Conservation (phyloP, 306 rosid genomes). For the Neltuma alba region DNA sequence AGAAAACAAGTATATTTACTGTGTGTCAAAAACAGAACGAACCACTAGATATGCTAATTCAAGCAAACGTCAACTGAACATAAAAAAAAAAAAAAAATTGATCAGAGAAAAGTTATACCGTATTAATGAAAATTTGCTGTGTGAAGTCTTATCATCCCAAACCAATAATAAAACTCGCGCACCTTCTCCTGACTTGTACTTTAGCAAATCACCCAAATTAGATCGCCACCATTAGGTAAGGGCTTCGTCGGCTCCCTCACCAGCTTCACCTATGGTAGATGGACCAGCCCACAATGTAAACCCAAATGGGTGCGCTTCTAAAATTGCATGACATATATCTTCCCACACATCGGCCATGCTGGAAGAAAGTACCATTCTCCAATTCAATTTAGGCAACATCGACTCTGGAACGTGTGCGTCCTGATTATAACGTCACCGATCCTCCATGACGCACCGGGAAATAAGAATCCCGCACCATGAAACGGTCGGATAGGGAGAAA, state of each 20-base stretch:
- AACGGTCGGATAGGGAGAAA: conserved; percentile 49
- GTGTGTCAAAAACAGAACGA: neutral
- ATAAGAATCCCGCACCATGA: conserved; percentile 60
- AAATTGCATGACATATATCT: conserved; percentile 86
- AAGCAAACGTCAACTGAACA: neutral
- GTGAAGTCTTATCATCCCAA: conserved; percentile 99
- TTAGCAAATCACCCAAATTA: conserved; percentile 90
- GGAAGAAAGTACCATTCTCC: conserved; percentile 53
- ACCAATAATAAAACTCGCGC: conserved; percentile 84
- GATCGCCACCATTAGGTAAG: conserved; percentile 80
- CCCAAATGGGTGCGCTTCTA: conserved; percentile 94
- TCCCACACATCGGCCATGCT: conserved; percentile 94
- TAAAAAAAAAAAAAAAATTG: neutral
- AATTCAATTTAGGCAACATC: conserved; percentile 61
- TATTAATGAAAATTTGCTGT: conserved; percentile 82
- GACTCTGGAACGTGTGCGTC: conserved; percentile 85
- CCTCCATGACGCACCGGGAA: conserved; percentile 85
- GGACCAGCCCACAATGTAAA: conserved; percentile 92
- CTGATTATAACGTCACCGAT: conserved; percentile 81
- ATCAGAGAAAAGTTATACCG: conserved; percentile 53
- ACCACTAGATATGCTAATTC: neutral
- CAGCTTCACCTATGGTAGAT: conserved; percentile 76
- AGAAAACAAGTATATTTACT: neutral
- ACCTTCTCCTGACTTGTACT: conserved; percentile 93
- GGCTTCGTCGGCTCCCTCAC: conserved; percentile 82